Percentiles rank a stretch among this genome's conserved stretches.
phyloP scores from a whole-genome alignment of 352 stramenopile species.

The Pelagophyceae sp. region DNA sequence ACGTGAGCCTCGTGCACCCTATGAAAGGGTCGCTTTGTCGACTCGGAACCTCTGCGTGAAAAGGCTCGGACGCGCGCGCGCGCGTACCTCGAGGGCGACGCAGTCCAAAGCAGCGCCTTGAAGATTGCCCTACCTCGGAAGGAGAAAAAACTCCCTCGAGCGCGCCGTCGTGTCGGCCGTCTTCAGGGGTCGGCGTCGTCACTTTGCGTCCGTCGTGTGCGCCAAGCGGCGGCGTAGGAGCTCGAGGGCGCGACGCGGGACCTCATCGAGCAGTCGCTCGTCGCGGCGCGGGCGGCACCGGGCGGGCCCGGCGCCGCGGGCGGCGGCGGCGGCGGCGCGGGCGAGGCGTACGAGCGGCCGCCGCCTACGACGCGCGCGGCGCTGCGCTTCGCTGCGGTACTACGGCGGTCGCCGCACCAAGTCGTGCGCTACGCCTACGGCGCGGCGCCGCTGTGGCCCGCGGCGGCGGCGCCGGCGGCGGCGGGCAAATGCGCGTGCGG shows the following conservation, averaged over 20 bases:
- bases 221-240: too few relatives aligned
- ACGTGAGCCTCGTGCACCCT: background rate
- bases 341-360: background rate
- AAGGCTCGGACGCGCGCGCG: background rate
- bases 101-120: background rate
- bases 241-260: background rate
- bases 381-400: background rate
- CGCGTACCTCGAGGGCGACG: background rate
- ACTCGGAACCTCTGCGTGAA: background rate
- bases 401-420: background rate
- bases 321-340: too few relatives aligned
- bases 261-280: background rate
- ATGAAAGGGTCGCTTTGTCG: background rate
- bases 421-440: slow-evolving; percentile 7
- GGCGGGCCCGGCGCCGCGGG: too few relatives aligned
- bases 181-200: background rate
- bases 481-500: background rate
- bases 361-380: too few relatives aligned
- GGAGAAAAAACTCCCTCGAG: background rate
- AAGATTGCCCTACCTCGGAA: too few relatives aligned
- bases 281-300: too few relatives aligned
- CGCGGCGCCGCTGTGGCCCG: background rate
- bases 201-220: too few relatives aligned
- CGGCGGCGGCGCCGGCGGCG: background rate
- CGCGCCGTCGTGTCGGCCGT: too few relatives aligned